Conservation (phyloP, 106 monocot genomes). For the Allium sativum region DNA sequence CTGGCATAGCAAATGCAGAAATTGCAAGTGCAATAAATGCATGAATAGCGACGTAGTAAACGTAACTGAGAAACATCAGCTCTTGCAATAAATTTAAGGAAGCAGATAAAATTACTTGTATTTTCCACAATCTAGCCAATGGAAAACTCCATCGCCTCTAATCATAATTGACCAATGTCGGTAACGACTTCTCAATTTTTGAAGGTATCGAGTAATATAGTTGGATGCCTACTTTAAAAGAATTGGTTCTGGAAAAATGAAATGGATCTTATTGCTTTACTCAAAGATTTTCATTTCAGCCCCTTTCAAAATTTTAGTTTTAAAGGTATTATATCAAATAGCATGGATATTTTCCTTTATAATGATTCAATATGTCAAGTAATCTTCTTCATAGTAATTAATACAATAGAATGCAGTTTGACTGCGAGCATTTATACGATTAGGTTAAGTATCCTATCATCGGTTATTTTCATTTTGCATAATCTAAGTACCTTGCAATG, state of each 20-base stretch:
- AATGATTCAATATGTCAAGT: constrained; percentile 9
- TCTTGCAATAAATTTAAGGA: too few relatives aligned
- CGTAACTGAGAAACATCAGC: too few relatives aligned
- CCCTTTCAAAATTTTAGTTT: constrained; percentile 37
- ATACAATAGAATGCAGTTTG: constrained; percentile 36
- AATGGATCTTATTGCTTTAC: constrained; percentile 20
- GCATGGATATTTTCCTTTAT: constrained; percentile 34
- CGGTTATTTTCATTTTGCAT: constrained; percentile 52
- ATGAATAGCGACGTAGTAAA: too few relatives aligned
- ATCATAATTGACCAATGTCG: constrained; percentile 25
- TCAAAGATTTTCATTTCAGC: constrained; percentile 34
- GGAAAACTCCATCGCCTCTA: constrained; percentile 11
- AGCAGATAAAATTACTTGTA: constrained; percentile 13
- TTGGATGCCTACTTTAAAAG: constrained; percentile 17
- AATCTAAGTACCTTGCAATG: background rate
- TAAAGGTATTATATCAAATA: constrained; percentile 30
- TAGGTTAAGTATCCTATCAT: constrained; percentile 26
- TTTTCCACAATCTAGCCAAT: constrained; percentile 17
- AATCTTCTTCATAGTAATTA: constrained; percentile 29
- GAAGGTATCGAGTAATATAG: background rate
- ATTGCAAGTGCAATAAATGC: too few relatives aligned
- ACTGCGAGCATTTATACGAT: constrained; percentile 39
- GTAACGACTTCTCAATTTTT: constrained; percentile 7
- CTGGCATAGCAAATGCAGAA: too few relatives aligned
- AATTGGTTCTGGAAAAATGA: constrained; percentile 20